phyloP scores from a whole-genome alignment of 495 filamentous ascomycete species.

The Aspergillus incahuasiensis region DNA sequence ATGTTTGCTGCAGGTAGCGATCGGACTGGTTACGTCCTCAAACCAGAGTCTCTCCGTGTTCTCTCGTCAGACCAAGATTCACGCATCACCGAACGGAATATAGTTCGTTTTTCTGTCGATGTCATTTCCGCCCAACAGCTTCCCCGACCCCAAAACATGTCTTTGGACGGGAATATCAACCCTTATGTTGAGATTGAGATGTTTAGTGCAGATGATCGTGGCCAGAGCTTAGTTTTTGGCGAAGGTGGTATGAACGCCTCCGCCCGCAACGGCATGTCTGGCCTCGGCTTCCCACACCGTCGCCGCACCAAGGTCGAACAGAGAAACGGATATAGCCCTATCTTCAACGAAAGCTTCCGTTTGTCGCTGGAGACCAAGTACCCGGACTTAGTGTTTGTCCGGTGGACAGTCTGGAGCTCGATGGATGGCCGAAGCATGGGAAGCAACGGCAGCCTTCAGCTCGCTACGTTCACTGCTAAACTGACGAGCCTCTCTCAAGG shows the following conservation, averaged over 20 bases:
- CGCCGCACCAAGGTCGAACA: slow-evolving; percentile 70
- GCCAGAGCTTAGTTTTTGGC: slow-evolving; percentile 53
- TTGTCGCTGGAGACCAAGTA: slow-evolving; percentile 83
- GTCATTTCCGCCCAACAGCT: slow-evolving; percentile 93
- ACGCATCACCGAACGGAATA: slow-evolving; percentile 56
- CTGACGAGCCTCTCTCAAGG: slow-evolving; percentile 84
- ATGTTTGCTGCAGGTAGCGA: slow-evolving; percentile 96
- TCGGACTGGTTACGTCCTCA: slow-evolving; percentile 85
- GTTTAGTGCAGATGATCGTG: slow-evolving; percentile 88
- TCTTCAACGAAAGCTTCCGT: slow-evolving; percentile 69
- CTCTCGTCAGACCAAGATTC: slow-evolving; percentile 42
- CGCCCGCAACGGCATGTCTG: slow-evolving; percentile 62
- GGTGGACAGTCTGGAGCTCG: slow-evolving; percentile 86
- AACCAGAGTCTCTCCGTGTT: slow-evolving; percentile 75
- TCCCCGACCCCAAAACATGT: slow-evolving; percentile 69
- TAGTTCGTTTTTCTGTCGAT: slow-evolving; percentile 77
- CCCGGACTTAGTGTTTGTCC: slow-evolving; percentile 88
- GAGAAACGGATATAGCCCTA: slow-evolving; percentile 88
- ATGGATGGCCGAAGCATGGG: slow-evolving; percentile 60
- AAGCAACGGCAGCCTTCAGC: slow-evolving; percentile 56
- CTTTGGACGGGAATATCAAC: slow-evolving; percentile 69
- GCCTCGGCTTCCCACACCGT: slow-evolving; percentile 70
- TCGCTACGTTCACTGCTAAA: slow-evolving; percentile 90
- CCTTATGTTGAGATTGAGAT: slow-evolving; percentile 94
- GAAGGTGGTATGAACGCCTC: slow-evolving; percentile 69